phyloP scores from a whole-genome alignment of 2,329 filamentous ascomycete genomes.

The Aspergillus bombycis region DNA sequence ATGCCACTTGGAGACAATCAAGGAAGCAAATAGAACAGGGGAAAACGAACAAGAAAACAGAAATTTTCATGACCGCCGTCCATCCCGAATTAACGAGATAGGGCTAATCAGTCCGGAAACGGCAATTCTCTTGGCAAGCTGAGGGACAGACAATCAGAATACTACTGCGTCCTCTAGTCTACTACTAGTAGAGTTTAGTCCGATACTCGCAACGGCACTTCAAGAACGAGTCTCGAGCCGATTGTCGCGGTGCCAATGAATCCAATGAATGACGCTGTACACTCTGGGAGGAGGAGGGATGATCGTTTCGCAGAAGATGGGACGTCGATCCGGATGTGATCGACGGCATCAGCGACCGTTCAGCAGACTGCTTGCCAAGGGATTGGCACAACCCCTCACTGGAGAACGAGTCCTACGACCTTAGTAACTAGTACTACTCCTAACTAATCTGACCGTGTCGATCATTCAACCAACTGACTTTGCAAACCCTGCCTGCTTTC shows the following conservation, averaged over 20 bases:
- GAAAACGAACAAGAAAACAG: too few relatives aligned
- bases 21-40: not conserved
- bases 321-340: not conserved
- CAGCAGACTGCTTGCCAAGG: conserved; percentile 3
- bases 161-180: not conserved
- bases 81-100: too few relatives aligned
- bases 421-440: too few relatives aligned
- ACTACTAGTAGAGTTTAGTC: not conserved
- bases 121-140: not conserved
- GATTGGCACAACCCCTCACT: conserved; percentile 10
- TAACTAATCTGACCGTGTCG: conserved; percentile 7
- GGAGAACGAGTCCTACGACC: too few relatives aligned
- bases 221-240: too few relatives aligned
- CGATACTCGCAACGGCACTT: not conserved
- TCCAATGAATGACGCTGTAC: too few relatives aligned
- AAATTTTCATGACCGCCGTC: not conserved
- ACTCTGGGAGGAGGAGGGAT: not conserved
- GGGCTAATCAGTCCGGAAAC: not conserved
- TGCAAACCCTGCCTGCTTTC: conserved; percentile 6
- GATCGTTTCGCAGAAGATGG: not conserved
- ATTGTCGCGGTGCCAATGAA: too few relatives aligned
- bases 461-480: conserved; percentile 2
- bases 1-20: not conserved
- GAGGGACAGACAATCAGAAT: not conserved
- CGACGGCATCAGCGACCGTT: not conserved